Evolutionary conservation across 805 yeast species (phyloP).

Genomic region (Candida jianshihensis): DNA sequence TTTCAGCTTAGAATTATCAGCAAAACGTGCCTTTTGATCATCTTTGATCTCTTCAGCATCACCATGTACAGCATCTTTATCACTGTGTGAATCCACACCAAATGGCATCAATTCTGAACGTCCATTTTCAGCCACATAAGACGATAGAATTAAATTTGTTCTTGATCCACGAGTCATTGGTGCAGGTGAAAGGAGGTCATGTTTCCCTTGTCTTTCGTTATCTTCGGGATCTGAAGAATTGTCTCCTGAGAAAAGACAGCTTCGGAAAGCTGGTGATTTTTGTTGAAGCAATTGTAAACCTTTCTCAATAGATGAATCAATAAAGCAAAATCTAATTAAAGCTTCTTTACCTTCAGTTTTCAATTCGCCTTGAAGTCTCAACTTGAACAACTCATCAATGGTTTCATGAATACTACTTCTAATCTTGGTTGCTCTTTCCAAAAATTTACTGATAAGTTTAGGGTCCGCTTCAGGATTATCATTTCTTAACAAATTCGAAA

Average conservation of each 20-base stretch:
- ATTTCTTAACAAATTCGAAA: constrained; percentile 34
- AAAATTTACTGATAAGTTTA: constrained; percentile 24
- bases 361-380: constrained; percentile 49
- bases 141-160: constrained; percentile 17
- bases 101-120: constrained; percentile 31
- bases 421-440: constrained; percentile 30
- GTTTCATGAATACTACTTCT: constrained; percentile 38
- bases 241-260: not conserved
- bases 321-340: constrained; percentile 58
- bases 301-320: constrained; percentile 67
- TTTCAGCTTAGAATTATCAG: constrained; percentile 15
- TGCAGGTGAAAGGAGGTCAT: not conserved
- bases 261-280: constrained; percentile 13
- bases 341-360: constrained; percentile 74
- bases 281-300: constrained; percentile 30
- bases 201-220: too few relatives aligned
- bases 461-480: constrained; percentile 22
- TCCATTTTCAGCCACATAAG: constrained; percentile 24
- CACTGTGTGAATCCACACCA: constrained; percentile 22
- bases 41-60: constrained; percentile 26
- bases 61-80: constrained; percentile 21
- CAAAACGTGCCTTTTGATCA: constrained; percentile 11
- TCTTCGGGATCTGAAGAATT: not conserved
- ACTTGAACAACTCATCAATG: constrained; percentile 49
- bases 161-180: constrained; percentile 13